These are phyloP conservation scores for Alternaria novae-zelandiae DNA, from an alignment of 2,329 filamentous ascomycete genomes.

Conservation along the genomic window DNA sequence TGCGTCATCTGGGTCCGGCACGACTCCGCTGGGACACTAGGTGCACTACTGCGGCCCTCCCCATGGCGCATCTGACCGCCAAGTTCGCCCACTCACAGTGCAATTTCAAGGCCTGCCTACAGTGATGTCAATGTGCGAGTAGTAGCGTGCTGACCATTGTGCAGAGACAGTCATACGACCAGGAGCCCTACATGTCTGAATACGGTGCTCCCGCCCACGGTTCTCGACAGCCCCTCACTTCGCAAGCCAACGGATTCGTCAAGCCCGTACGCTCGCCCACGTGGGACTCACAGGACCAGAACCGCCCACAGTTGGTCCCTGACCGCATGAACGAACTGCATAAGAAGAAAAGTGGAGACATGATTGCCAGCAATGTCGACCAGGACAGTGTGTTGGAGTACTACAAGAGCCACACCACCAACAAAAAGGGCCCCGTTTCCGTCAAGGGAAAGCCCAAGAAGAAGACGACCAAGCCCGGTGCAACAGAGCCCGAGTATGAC, in stretches of 20 bases:
- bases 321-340: conserved; percentile 45
- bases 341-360: conserved; percentile 51
- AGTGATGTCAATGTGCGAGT: not conserved
- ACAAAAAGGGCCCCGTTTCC: conserved; percentile 20
- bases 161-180: conserved; percentile 39
- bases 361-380: conserved; percentile 51
- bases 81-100: conserved; percentile 9
- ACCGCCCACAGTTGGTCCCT: conserved; percentile 39
- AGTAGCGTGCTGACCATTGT: conserved; percentile 27
- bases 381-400: conserved; percentile 57
- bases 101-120: not conserved
- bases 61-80: conserved; percentile 31
- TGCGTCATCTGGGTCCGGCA: conserved; percentile 18
- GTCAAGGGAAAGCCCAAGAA: conserved; percentile 36
- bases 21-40: conserved; percentile 8
- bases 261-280: conserved; percentile 40
- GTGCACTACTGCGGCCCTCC: conserved; percentile 30
- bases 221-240: conserved; percentile 42
- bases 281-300: conserved; percentile 37
- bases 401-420: conserved; percentile 42
- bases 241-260: conserved; percentile 43
- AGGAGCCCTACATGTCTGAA: conserved; percentile 46
- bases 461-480: conserved; percentile 27
- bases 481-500: conserved; percentile 50
- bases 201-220: conserved; percentile 35